phyloP scores from a whole-genome alignment of 768 basidiomycete species.

The Cystofilobasidium ferigula region DNA sequence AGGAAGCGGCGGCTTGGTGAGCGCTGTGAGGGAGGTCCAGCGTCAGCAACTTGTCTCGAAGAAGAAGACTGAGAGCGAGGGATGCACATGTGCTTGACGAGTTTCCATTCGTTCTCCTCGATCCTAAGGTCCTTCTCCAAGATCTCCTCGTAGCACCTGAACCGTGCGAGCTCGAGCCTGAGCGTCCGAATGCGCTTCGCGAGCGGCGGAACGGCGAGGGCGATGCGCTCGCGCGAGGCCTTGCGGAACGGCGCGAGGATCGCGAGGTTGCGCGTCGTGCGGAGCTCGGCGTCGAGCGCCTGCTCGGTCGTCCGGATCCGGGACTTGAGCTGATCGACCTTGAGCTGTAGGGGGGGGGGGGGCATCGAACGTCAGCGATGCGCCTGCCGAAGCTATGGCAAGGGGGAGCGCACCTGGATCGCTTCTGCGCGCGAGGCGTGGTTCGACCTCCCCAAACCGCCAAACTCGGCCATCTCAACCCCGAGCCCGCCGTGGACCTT shows the following conservation, averaged over 20 bases:
- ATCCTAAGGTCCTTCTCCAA: conserved; percentile 15
- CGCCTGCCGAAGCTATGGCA: neutral
- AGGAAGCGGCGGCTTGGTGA: conserved; percentile 18
- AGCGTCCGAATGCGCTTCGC: conserved; percentile 56
- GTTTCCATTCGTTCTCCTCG: conserved; percentile 13
- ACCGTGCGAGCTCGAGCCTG: conserved; percentile 47
- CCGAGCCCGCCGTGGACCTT: conserved; percentile 9
- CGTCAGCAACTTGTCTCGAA: neutral
- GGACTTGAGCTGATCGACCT: conserved; percentile 55
- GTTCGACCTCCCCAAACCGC: neutral
- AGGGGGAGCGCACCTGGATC: conserved; percentile 8
- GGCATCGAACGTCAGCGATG: no score
- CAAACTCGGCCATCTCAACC: conserved; percentile 4
- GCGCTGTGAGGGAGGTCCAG: neutral
- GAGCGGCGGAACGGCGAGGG: conserved; percentile 50
- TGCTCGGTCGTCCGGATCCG: conserved; percentile 48
- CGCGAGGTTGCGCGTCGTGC: conserved; percentile 66
- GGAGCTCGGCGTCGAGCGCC: conserved; percentile 57
- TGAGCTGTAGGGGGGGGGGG: conserved; percentile 45
- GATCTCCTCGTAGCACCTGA: conserved; percentile 22
- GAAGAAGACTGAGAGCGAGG: neutral
- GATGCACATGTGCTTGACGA: conserved; percentile 14
- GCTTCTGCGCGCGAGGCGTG: conserved; percentile 23
- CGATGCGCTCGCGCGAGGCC: conserved; percentile 66
- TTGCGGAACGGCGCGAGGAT: conserved; percentile 79